Conservation (phyloP, 2,329 filamentous ascomycete genomes). For the Penicillium griseofulvum region DNA sequence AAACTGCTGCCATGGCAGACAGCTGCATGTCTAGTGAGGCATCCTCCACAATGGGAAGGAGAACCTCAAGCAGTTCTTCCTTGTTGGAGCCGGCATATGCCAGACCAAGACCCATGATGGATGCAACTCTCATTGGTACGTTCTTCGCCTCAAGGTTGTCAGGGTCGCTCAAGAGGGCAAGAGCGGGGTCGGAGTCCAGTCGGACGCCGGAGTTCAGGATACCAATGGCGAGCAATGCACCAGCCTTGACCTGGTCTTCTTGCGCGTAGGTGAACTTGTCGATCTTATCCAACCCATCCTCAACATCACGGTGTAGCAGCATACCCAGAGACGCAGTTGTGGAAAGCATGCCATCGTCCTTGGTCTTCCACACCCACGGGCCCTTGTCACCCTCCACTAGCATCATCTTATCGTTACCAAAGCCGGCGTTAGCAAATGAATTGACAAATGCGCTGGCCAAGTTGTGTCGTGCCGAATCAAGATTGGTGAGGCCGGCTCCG, state of each 20-base stretch:
- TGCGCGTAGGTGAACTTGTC: slow-evolving; percentile 87
- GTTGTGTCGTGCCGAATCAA: slow-evolving; percentile 94
- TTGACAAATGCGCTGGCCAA: slow-evolving; percentile 95
- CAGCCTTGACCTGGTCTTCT: slow-evolving; percentile 84
- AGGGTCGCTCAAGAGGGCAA: slow-evolving; percentile 78
- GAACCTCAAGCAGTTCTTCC: slow-evolving; percentile 77
- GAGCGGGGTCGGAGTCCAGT: slow-evolving; percentile 82
- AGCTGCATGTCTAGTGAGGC: slow-evolving; percentile 87
- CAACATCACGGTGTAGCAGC: slow-evolving; percentile 88
- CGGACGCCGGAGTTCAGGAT: slow-evolving; percentile 93
- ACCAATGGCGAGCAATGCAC: slow-evolving; percentile 87
- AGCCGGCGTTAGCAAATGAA: slow-evolving; percentile 93
- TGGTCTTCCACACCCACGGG: slow-evolving; percentile 99
- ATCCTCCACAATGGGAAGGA: slow-evolving; percentile 85
- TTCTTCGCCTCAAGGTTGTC: slow-evolving; percentile 78
- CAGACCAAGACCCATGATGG: slow-evolving; percentile 93
- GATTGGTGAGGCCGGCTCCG: slow-evolving; percentile 87
- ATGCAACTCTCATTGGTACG: slow-evolving; percentile 72
- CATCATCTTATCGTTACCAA: slow-evolving; percentile 97
- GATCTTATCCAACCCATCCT: slow-evolving; percentile 86
- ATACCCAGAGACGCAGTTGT: slow-evolving; percentile 92
- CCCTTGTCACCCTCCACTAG: slow-evolving; percentile 82
- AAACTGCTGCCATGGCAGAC: slow-evolving; percentile 90
- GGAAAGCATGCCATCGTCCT: slow-evolving; percentile 96
- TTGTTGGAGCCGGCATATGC: slow-evolving; percentile 94